Evolutionary conservation across 2,329 filamentous ascomycete species (phyloP), one percentile per base, ranked within the genome.

Genomic region (Aspergillus felis): DNA sequence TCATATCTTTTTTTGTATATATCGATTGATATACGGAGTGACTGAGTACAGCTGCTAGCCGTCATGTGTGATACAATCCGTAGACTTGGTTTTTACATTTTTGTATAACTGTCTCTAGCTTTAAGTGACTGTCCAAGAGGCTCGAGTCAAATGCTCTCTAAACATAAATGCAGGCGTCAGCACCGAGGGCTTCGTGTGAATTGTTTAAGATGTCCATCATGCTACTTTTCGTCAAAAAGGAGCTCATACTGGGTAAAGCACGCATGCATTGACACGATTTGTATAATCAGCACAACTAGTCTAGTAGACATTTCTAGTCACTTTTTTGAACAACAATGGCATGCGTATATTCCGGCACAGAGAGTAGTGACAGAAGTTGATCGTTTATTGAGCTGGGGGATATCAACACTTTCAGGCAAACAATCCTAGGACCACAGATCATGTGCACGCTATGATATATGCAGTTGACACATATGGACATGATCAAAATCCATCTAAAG

Each of bases 401-500:
- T 35, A 35, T 44, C 3, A 10, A 44, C 41, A 22, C 7, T 22
- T 35, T 44, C n/a, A 24, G 4, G 41, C 7, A 44, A 44, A 35
- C 32, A 12, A 22, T 44, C 22, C 10, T 4, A 20, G 20, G 41
- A 44, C 41, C n/a, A 17, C 41, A 44, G 22, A 24, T 9, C 42
- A 46, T 46, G 8, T 24, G 8, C 42, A 24, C 42, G 42, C 42
- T 46, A 46, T 46, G 42, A 46, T 24, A 27, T 47, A 47, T 24
- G 27, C 51, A 57, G 56, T 66, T 64, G 59, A 62, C 58, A 57
- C 60, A 61, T 64, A 59, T 55, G 57, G 65, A 60, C 53, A 58
- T 63, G 55, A 42, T 64, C 60, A 63, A 56, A 48, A 56, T 55
- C 14, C 41, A 28, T 63, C 70, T 70, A 78, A 61, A 80, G 65